phyloP scores from a whole-genome alignment of 2,329 filamentous ascomycete species.

The Aotearoamyces nothofagi region DNA sequence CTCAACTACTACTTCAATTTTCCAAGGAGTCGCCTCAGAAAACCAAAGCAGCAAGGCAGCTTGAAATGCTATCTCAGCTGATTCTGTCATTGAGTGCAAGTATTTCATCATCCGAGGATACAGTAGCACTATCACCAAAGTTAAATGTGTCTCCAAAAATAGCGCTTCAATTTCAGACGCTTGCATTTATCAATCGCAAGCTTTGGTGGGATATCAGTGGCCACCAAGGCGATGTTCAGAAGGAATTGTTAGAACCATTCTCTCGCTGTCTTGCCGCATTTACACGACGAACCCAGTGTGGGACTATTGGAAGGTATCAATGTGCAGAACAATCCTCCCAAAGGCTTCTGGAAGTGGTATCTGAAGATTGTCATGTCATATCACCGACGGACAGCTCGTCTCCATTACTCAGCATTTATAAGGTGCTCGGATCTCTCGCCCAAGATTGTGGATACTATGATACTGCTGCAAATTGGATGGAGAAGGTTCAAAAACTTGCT shows the following conservation, averaged over 20 bases:
- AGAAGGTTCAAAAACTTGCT: conserved; percentile 21
- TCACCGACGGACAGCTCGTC: conserved; percentile 5
- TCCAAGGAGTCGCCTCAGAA: conserved; percentile 16
- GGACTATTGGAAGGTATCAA: conserved; percentile 10
- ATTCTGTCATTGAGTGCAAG: conserved; percentile 53
- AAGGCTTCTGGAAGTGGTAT: conserved; percentile 9
- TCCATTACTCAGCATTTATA: conserved; percentile 21
- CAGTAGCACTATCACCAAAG: conserved; percentile 32
- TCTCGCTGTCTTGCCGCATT: conserved; percentile 47
- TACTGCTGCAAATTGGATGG: conserved; percentile 40
- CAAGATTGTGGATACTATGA: conserved; percentile 28
- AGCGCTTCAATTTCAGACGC: conserved; percentile 45
- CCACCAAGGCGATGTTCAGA: conserved; percentile 42
- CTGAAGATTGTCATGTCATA: conserved; percentile 8
- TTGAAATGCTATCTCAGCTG: conserved; percentile 50
- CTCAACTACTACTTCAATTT: conserved; percentile 35
- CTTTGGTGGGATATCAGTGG: conserved; percentile 49
- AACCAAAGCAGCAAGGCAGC: conserved; percentile 45
- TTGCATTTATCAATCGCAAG: conserved; percentile 46
- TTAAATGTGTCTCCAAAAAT: conserved; percentile 38
- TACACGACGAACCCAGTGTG: conserved; percentile 28
- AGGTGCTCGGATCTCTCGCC: conserved; percentile 34
- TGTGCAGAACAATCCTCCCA: conserved; percentile 9
- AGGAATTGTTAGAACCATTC: conserved; percentile 51
- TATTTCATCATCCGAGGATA: conserved; percentile 48